Evolutionary conservation across 1,284 basidiomycete genomes (phyloP), one percentile per base, ranked within the genome.

Genomic region (Marasmius sp.): DNA sequence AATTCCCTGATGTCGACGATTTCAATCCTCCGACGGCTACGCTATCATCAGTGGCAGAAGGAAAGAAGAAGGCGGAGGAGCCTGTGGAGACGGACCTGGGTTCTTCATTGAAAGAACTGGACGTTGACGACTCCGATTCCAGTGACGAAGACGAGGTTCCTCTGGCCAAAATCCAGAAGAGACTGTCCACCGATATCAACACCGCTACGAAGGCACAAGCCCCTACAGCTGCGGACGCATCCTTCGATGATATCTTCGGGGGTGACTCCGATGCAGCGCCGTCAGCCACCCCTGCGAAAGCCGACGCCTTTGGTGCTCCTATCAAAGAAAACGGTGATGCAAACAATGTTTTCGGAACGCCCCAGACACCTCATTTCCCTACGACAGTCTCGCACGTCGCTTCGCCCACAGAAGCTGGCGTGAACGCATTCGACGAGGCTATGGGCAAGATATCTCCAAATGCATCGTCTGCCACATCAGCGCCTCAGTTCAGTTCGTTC

Each of bases 381-480:
- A 51, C 27, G 5, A 27, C 48, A 12, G 18, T 47, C 14, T 55
- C 64, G 8, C 58, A 65, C 10, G 61, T 67, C 39, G 65, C 67
- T 3, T 58, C 68, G 18, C 57, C 71, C 22, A 55, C 66, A 59
- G 69, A 74, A 62, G 76, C 80, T n/a, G 85, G 84, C 49, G 79
- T 87, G 1, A 86, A 80, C 62, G 89, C 88, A 54, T 92, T 94
- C 66, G 91, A 94, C 68, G 85, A 91, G 68, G 86, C 87, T 1
- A 81, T 91, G 71, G 82, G 85, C 33, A 85, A 83, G 65, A 75
- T 85, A 8, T 76, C 85, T 2, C 66, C 70, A 9, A 73, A 79
- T 41, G 69, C 64, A 39, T 70, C 76, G 8, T 74, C 79, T 3
- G 69, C 77, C 3, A 78, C 83, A 3, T 75, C 77, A 16, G 11